Base-by-base conservation (phyloP, 768 basidiomycete species). In the Rhizopogon sp. region DNA sequence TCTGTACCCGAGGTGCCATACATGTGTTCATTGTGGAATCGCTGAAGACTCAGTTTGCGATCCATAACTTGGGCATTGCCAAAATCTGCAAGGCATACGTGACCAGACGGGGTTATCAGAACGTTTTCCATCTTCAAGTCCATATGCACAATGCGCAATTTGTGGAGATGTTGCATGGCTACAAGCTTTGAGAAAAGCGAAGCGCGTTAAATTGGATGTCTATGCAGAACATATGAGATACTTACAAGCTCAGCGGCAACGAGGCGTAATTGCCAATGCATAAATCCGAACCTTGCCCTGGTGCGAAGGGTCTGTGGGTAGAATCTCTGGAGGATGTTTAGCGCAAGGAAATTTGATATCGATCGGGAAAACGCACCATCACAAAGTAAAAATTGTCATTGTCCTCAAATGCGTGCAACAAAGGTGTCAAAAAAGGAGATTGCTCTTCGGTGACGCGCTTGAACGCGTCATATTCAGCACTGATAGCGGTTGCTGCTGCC, bases 51-150 rank as follows among this genome's bases (percentile, higher is more conserved):
- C 13, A 45, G 8, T 16, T 56, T 44, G 40, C 33, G 31, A 20
- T 56, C 52, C 40, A 64, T 52, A 17, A 55, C 50, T 16, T 43
- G 29, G 3, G 61, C 56, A 29, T 67, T 58, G 17, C 60, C 60
- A 43, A 60, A 61, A 40, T 61, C 60, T 31, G 46, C 56, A 22
- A 61, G 5, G n/a, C 45, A 40, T 47, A 60, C 29, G 16, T 61
- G 60, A 17, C 60, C 60, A 20, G 39, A 43, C 5, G 58, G 53
- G 50, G 74, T 72, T 35, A 76, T 65, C 29, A 82, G 62, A 44
- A 82, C 70, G 58, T 81, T 81, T 60, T 82, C 80, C 35, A 77
- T 65, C 66, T 82, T 82, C 58, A 82, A 57, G 60, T 82, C 80
- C 20, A 76, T 67, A 66, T 82, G 79, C 9, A 77, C 68, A 44